Base-by-base conservation (phyloP, 1,284 basidiomycete genomes). In the Gastroboletus turbinatus region DNA sequence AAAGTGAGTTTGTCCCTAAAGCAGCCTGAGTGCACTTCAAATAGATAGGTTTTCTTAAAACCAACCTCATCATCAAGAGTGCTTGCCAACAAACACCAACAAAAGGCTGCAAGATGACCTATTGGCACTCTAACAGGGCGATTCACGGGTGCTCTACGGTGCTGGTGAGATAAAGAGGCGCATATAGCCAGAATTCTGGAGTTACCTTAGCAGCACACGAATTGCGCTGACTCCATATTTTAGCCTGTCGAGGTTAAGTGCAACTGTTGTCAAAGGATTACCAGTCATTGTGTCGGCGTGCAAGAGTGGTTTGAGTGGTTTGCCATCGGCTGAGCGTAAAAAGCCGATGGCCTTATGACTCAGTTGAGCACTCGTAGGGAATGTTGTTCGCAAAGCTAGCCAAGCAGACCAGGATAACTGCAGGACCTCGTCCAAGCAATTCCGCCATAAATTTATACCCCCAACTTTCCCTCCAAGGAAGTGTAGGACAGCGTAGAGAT, bases 91-190 rank as follows among this genome's bases (percentile, higher is more conserved):
- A 90, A 70, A 17, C 79, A 76, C 27, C 74, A 66, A 39, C 76
- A 76, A 51, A 89, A 77, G 45, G 76, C 73, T n/a, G 79, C 72
- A 17, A 90, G 61, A 36, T 75, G 63, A 7, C 90, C 91, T 14
- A 92, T 67, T 0, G 94, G 91, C 3, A 96, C 67, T 44, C 83
- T 79, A 1, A 96, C 87, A 9, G 90, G 83, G 17, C 92, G 82
- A 42, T 78, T 73, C 3, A 80, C 82, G 1, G 81, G 73, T 14
- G 82, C 76, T 47, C 89, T 91, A 49, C 19, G 29, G 7, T 33
- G 23, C 17, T 33, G 23, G 46, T 53, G 50, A 62, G 62, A 47
- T 17, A 30, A 52, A 27, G 32, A n/a, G 29, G 5, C 21, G 19
- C 46, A 38, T 35, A 21, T 16, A 17, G 13, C 17, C 9, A 51